Percentiles rank a stretch among this genome's conserved stretches.
Conservation (phyloP, 805 yeast species). For the Kockiozyma suomiensis region DNA sequence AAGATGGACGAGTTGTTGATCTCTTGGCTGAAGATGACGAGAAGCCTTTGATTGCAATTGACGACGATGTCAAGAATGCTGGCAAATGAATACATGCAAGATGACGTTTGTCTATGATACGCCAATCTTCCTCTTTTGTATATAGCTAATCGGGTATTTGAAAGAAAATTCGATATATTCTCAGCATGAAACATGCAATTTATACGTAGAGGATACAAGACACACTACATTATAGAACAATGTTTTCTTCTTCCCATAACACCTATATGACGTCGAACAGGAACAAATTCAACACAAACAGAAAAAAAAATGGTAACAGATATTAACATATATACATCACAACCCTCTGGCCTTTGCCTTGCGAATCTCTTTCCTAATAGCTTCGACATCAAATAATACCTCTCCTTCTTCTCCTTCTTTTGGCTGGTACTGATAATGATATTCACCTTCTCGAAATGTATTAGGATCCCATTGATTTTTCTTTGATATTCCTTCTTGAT, state of each 20-base stretch:
- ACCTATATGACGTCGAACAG: neutral
- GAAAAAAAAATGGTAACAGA: neutral
- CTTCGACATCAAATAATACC: constrained; percentile 46
- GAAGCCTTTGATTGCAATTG: neutral
- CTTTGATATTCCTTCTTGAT: neutral
- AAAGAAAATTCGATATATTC: neutral
- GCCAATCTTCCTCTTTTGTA: neutral
- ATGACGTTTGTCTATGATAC: too few species aligned
- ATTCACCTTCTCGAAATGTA: constrained; percentile 15
- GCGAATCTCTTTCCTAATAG: constrained; percentile 44
- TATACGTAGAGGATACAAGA: neutral
- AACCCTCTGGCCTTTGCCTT: constrained; percentile 37
- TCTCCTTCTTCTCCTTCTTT: constrained; percentile 45
- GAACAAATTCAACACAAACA: neutral
- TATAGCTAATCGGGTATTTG: neutral
- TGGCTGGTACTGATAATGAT: constrained; percentile 23
- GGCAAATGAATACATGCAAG: neutral
- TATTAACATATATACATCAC: constrained; percentile 1
- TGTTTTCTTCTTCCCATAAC: neutral
- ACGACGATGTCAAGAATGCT: neutral
- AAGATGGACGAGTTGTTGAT: constrained; percentile 44
- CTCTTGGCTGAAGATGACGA: constrained; percentile 48
- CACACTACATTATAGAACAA: neutral
- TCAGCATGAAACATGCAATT: neutral
- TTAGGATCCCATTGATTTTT: constrained; percentile 17